A percentile compares a stretch with the other conserved stretches of the same genome.
These are phyloP conservation scores for Vinca minor DNA, from an alignment of 257 asterid genomes.

Conservation along the genomic window DNA sequence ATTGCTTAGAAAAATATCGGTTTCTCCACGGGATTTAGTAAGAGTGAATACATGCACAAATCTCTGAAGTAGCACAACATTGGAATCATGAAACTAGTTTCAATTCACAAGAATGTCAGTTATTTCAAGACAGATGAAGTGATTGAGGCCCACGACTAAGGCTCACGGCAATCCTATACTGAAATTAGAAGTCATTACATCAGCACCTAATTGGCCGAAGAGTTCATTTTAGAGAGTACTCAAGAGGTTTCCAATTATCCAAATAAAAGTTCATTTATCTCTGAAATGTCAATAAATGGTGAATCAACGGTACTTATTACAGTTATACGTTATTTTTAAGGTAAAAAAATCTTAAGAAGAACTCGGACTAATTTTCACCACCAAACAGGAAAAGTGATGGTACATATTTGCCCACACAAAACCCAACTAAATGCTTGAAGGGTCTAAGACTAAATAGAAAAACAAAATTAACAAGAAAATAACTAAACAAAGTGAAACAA, in stretches of 20 bases:
- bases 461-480: slow-evolving; percentile 2
- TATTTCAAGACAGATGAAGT: not conserved
- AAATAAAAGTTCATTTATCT: not conserved
- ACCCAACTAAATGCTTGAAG: not conserved
- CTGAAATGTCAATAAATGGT: not conserved
- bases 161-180: not conserved
- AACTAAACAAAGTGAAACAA: not conserved
- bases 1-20: too few species aligned
- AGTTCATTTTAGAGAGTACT: not conserved
- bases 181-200: too few species aligned
- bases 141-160: too few species aligned
- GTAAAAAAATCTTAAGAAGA: too few species aligned
- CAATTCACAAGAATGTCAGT: not conserved
- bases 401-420: not conserved
- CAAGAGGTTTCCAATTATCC: not conserved
- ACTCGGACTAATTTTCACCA: too few species aligned
- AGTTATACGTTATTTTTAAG: not conserved
- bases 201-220: not conserved
- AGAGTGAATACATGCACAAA: not conserved
- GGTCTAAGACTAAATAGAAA: not conserved
- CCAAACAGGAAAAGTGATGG: not conserved
- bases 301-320: not conserved
- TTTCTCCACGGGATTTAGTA: not conserved
- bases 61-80: not conserved
- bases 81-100: not conserved